Base-by-base conservation (phyloP, 116 monocot genomes). In the Zostera marina region DNA sequence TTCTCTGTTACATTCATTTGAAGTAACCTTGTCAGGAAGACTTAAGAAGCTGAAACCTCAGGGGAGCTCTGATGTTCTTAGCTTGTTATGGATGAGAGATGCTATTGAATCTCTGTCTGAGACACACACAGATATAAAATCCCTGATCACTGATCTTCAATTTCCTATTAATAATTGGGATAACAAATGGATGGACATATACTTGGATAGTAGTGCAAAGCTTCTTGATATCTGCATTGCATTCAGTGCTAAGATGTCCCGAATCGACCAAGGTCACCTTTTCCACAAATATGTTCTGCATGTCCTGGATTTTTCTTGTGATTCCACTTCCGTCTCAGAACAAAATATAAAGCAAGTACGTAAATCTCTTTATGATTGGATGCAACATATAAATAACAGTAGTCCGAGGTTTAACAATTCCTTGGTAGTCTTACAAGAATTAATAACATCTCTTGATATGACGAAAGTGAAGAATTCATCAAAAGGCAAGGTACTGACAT, bases 111-210 rank as follows among this genome's bases (percentile, higher is more conserved):
- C 63, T 23, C 60, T 94, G 20, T 77, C 68, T 2, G 77, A 76
- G 21, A 67, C 64, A 14, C 94, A 88, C 44, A 67, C 32, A 14
- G 70, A 68, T 32, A 66, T 88, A 42, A 75, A 80, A 13, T 54
- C 22, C 23, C 62, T 96, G 49, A 82, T 82, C 12, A 81, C 79
- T 41, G 89, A 75, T 56, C 89, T 88, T 45, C 62, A 84, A 41
- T 76, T 96, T 51, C 96, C 84, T 7, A 69, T 85, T 25, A 80
- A 77, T 3, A 80, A 89, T 55, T 96, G 96, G 89, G 89, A 96
- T 58, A 68, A 82, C 39, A 76, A 78, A 47, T 96, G 82, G 96
- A 73, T 85, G 51, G 72, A 88, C 39, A 60, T 76, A 44, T 94
- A 94, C 66, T 72, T 94, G 54, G 72, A 94, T 42, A 64, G 68